Base-by-base conservation (phyloP, 192 early-diverging fungal species). In the Cetraspora pellucida region DNA sequence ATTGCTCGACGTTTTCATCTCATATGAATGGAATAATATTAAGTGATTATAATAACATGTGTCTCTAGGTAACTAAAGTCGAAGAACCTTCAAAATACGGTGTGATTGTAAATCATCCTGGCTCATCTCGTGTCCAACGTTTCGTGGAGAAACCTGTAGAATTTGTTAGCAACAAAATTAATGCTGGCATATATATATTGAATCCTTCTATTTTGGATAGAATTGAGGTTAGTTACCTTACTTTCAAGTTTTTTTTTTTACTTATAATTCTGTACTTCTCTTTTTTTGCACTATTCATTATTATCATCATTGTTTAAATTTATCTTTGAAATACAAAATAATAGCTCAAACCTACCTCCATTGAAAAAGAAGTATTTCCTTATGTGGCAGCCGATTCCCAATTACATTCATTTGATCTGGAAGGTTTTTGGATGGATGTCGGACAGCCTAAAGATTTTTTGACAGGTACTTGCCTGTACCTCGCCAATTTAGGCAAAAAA, bases 341-440 rank as follows among this genome's bases (percentile, higher is more conserved):
- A 49, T 76, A 95, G 88, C 90, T 95, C 77, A 91, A 89, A 81
- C 98, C 98, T 43, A 98, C 95, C 19, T 97, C 96, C 30, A 99
- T 99, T 78, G 98, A 99, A 84, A 97, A 95, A 84, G 97, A 98
- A 79, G 88, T 97, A 14, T 99, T 99, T 90, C 98, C 98, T 27
- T 69, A 74, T 69, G 97, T 99, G 91, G 97, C 97, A 13, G 70
- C 79, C 8, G 98, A 96, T 78, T 72, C 76, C 31, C 89, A 97
- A 83, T 89, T 99, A 61, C 95, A 98, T 87, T 89, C 93, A 25
- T 96, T 97, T 81, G 94, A 95, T 44, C 89, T 99, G 63, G 92
- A 94, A 54, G 96, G 96, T 77, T 98, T 93, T 90, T 99, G 98
- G 98, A 96, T 96, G 91, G 98, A 99, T 82, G 97, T 99, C 73